Evolutionary conservation across 2,329 filamentous ascomycete species (phyloP).

Genomic region (Colletotrichum cereale): DNA sequence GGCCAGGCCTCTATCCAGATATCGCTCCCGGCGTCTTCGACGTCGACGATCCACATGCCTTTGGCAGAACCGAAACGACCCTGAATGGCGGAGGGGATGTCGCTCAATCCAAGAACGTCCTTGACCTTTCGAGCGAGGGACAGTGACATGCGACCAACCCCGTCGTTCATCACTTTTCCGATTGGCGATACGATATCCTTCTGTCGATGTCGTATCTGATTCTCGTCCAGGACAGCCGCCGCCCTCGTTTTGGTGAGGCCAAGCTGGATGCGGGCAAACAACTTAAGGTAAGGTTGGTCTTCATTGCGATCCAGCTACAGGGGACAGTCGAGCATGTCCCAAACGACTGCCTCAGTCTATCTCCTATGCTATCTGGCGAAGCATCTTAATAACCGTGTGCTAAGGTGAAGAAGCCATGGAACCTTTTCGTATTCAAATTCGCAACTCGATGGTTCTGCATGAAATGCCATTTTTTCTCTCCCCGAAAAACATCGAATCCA

Average conservation of each 20-base stretch:
- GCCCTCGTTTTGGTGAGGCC: slow-evolving; percentile 65
- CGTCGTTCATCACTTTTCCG: slow-evolving; percentile 71
- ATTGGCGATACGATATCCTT: slow-evolving; percentile 57
- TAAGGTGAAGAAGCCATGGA: no score
- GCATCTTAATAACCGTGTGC: no score
- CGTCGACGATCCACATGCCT: slow-evolving; percentile 78
- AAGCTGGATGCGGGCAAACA: slow-evolving; percentile 69
- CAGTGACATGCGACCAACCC: slow-evolving; percentile 74
- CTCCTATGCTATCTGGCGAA: no score
- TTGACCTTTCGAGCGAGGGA: slow-evolving; percentile 68
- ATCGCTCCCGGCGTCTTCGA: slow-evolving; percentile 56
- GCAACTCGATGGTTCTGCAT: no score
- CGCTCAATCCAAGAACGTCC: slow-evolving; percentile 60
- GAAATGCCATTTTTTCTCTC: no score
- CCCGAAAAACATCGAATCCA: no score
- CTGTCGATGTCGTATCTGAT: slow-evolving; percentile 58
- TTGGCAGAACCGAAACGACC: slow-evolving; percentile 81
- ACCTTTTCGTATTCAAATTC: no score
- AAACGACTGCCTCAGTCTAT: no score
- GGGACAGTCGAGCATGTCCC: slow-evolving; percentile 64
- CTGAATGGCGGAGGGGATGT: slow-evolving; percentile 74
- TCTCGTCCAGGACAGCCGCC: slow-evolving; percentile 57
- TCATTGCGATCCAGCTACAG: slow-evolving; percentile 60
- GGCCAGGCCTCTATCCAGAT: slow-evolving; percentile 76
- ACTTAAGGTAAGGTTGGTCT: slow-evolving; percentile 63